Evolutionary conservation across 1,139 yeast species (phyloP), one percentile per base, ranked within the genome.

Genomic region (Geotrichum siamense): DNA sequence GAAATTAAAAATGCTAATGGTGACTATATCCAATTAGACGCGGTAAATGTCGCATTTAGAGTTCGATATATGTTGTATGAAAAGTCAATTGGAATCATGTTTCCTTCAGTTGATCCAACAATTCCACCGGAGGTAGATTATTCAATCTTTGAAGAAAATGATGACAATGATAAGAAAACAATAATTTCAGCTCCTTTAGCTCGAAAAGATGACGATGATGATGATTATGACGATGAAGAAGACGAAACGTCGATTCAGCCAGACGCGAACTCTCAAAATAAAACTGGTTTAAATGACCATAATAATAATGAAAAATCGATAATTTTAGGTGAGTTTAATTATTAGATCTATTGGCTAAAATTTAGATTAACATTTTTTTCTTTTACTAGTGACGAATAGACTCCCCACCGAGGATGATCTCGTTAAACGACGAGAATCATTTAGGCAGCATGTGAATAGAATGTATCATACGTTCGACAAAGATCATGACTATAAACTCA

Each of bases 391-490:
- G 21, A 43, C 49, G 12, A 47, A 47, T 28, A 38, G 45, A 29
- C 41, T 47, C 19, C 50, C 50, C 3, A 47, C 47, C 2, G 51
- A 47, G 23, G 47, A 49, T n/a, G 58, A 53, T 31, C 47, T 55
- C 2, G 54, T 51, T 22, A 39, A 48, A 13, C 42, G 50, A 15
- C 38, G 44, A 32, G 48, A 47, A 25, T 44, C 48, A 3, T 44
- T 44, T 16, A 33, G 47, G 16, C 45, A 28, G 13, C 43, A 45
- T 29, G 41, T 47, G 47, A 52, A 55, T 40, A 53, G 54, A 33
- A 77, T 83, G 33, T 87, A 86, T 58, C 96, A 87, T 58, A 79
- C 76, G 49, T 85, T 86, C 59, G 97, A 89, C 57, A 76, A 77
- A 51, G 96, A 87, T 59, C 68, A 78, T 52, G 94, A 84, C 47